Base-by-base conservation (phyloP, 2,329 filamentous ascomycete species). In the Aspergillus fijiensis region DNA sequence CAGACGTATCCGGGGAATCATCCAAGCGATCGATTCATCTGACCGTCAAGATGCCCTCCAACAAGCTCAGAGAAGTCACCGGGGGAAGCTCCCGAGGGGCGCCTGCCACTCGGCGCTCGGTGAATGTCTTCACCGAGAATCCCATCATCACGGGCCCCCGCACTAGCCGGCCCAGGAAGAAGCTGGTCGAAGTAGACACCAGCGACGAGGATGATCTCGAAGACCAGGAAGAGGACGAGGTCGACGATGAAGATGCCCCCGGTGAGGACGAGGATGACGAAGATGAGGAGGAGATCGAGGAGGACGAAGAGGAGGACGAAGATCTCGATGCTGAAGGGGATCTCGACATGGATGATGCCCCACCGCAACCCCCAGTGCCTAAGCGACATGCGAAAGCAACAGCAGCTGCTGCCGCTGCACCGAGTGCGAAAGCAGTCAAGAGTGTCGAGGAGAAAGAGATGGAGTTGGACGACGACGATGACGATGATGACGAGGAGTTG, bases 151-250 rank as follows among this genome's bases (percentile, higher is more conserved):
- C 74, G 29, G 79, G 77, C 12, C 79, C 79, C 4, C 76, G 79
- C 64, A 74, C 77, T 55, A 81, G 77, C 67, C 75, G 80, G 63
- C 76, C 60, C 48, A 79, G 78, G 35, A 79, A 76, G 63, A 79
- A 76, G 48, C 73, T 77, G 12, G 78, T 77, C 10, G 79, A 82
- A 56, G 71, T 76, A 19, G 74, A 77, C 19, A 78, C 78, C n/a
- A 75, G 76, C 45, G 81, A 79, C 9, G 79, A 84, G 23, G 76
- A 82, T 7, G 80, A 82, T 11, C 74, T 80, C 2, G 79, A 82
- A 14, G 77, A 79, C 27, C 75, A 77, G 57, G 78, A 77, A 55
- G 74, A 75, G 59, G 75, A 76, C 56, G 74, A 74, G 51, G 74
- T 74, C 42, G 75, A 63, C 14, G 80, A 81, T 35, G 76, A 76